Conservation (phyloP, 805 yeast species). For the Tetrapisispora pingtungensis region DNA sequence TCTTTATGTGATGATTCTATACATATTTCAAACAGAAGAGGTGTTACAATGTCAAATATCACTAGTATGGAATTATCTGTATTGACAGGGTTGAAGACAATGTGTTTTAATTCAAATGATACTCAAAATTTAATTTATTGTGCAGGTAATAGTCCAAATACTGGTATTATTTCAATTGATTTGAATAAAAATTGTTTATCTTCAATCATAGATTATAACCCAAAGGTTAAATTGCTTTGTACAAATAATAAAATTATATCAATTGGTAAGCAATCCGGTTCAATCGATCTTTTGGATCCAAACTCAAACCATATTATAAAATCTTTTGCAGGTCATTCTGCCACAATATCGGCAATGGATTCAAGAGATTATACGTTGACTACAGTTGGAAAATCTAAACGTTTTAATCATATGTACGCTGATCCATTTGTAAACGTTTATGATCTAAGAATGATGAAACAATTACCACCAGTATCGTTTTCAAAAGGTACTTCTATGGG, state of each 20-base stretch:
- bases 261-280: constrained; percentile 50
- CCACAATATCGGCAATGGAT: constrained; percentile 53
- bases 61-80: constrained; percentile 26
- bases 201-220: constrained; percentile 34
- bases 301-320: constrained; percentile 37
- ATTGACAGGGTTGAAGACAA: constrained; percentile 30
- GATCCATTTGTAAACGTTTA: constrained; percentile 81
- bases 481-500: constrained; percentile 37
- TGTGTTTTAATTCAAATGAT: constrained; percentile 33
- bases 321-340: constrained; percentile 50
- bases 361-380: constrained; percentile 56
- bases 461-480: constrained; percentile 73
- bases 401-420: constrained; percentile 45
- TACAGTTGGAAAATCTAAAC: constrained; percentile 71
- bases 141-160: constrained; percentile 29
- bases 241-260: constrained; percentile 45
- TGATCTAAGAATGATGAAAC: constrained; percentile 63
- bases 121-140: constrained; percentile 37
- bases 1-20: constrained; percentile 44
- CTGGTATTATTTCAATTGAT: constrained; percentile 36
- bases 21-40: constrained; percentile 47
- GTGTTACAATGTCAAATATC: constrained; percentile 34
- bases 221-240: constrained; percentile 39
- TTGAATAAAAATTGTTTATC: constrained; percentile 31
- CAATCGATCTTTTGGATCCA: constrained; percentile 57